Base-by-base conservation (phyloP, 2,329 filamentous ascomycete species). In the Colletotrichum truncatum region DNA sequence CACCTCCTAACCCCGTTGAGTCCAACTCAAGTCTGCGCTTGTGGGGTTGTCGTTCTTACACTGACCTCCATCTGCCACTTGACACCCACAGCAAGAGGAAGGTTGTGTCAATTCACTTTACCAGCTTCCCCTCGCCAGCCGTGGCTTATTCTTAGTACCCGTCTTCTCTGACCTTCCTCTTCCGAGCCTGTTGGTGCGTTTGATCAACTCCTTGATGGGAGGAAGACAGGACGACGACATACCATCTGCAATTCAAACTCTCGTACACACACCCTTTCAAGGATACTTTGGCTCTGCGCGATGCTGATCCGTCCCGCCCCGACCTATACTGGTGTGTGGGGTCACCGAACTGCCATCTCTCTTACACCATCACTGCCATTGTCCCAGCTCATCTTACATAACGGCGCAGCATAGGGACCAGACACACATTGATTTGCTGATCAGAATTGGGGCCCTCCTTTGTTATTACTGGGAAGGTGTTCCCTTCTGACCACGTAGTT, bases 111-210 rank as follows among this genome's bases (percentile, higher is more conserved):
- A 18, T 30, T 26, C 11, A 4, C 21, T 28, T 21, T 61, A 12
- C 55, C 62, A 55, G 56, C 62, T 61, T 11, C 26, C 56, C 62
- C 63, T 62, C 59, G 60, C 38, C 45, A 58, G 28, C 38, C 36
- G 16, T 64, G 59, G 52, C 64, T 66, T 64, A 66, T 66, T 66
- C 51, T 66, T 66, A 66, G 64, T 18, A 66, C 52, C n/a, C 12
- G 26, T 16, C 38, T 36, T 21, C 45, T 48, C 49, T 39, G 52
- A 48, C 45, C 59, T 66, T 58, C 11, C 59, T 39, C 16, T 53
- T 64, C 28, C 45, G 59, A 58, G 41, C 10, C 48, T 11, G 48
- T 46, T n/a, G 39, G 48, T 54, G 52, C 28, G 64, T 66, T 66
- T 64, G 59, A 66, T 66, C 52, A 28, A 45, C 61, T 53, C 52